A percentile compares a stretch with the other conserved stretches of the same genome.
Evolutionary conservation across 306 rosid species (phyloP).

Genomic region (Ceratonia siliqua): DNA sequence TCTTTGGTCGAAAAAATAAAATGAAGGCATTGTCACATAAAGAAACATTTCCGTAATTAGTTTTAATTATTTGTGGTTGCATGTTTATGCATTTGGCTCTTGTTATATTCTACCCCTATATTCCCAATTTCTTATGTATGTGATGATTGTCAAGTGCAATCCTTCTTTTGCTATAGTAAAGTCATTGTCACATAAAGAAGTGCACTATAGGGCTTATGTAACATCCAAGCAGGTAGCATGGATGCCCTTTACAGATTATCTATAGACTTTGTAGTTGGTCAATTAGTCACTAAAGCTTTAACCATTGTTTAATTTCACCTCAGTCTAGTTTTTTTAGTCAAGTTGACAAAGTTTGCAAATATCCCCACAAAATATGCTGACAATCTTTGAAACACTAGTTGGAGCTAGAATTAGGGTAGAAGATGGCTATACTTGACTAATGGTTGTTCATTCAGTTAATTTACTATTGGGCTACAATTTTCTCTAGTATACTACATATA

Average conservation of each 20-base stretch:
- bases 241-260: slow-evolving; percentile 17
- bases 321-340: background rate
- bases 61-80: background rate
- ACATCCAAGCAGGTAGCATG: slow-evolving; percentile 87
- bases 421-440: background rate
- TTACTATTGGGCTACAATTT: background rate
- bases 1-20: background rate
- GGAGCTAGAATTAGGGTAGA: background rate
- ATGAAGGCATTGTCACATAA: too few species aligned
- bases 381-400: slow-evolving; percentile 2
- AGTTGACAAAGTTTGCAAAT: background rate
- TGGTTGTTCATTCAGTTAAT: slow-evolving; percentile 1
- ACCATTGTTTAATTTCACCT: background rate
- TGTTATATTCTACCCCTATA: background rate
- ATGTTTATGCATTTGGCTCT: background rate
- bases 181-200: slow-evolving; percentile 93
- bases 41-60: background rate
- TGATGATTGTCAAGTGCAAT: slow-evolving; percentile 69
- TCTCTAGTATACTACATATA: background rate
- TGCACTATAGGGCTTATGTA: slow-evolving; percentile 97
- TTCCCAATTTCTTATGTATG: background rate
- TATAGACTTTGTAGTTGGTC: background rate
- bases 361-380: background rate
- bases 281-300: background rate
- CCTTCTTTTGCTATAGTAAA: slow-evolving; percentile 81